These are phyloP conservation scores for Saccharum spontaneum DNA, from an alignment of 176 grass and related monocot genomes.

Conservation along the genomic window DNA sequence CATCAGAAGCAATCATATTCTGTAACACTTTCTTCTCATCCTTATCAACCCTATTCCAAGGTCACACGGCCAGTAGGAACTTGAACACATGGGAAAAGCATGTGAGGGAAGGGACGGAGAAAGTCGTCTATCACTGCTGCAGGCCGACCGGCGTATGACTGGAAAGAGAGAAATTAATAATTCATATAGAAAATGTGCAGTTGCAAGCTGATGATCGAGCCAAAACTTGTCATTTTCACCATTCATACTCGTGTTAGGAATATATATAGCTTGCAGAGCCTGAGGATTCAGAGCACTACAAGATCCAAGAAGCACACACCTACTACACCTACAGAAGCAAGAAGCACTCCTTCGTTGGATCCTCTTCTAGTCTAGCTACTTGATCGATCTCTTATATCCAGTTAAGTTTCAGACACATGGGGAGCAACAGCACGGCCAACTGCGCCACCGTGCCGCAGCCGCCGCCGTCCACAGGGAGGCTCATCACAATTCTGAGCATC, in stretches of 20 bases:
- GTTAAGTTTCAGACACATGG: conserved; percentile 11
- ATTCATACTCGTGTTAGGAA: neutral
- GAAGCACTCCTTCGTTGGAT: too few relatives aligned
- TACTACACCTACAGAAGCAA: neutral
- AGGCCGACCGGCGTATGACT: neutral
- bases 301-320: neutral
- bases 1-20: too few relatives aligned
- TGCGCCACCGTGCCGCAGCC: neutral
- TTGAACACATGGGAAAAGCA: neutral
- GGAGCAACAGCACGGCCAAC: neutral
- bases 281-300: too few relatives aligned
- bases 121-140: too few relatives aligned
- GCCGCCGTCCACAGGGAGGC: conserved; percentile 37
- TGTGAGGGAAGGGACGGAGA: neutral
- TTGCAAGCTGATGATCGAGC: neutral
- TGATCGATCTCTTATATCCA: too few relatives aligned
- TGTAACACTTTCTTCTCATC: too few relatives aligned
- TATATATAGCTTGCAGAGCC: neutral
- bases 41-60: too few relatives aligned
- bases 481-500: conserved; percentile 68
- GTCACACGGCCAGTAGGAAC: too few relatives aligned
- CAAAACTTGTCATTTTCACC: neutral
- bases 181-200: neutral
- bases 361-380: too few relatives aligned
- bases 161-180: neutral